Evolutionary conservation across 495 filamentous ascomycete genomes (phyloP).

Genomic region (Daldinia decipiens): DNA sequence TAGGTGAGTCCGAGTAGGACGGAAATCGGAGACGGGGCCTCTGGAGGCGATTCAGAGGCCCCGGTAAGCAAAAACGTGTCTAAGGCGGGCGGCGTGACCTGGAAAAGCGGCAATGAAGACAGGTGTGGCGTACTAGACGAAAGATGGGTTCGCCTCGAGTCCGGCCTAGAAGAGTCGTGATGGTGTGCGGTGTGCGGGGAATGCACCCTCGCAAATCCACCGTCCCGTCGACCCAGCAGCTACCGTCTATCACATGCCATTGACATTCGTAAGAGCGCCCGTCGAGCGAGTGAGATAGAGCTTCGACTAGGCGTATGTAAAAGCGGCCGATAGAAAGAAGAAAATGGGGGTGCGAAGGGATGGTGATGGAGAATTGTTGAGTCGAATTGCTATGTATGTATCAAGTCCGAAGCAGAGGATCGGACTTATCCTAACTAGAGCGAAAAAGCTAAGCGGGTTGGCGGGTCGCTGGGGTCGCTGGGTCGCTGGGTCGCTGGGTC

Average conservation of each 20-base stretch:
- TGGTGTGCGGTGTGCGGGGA: constrained; percentile 63
- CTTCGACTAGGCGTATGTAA: constrained; percentile 19
- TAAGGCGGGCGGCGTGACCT: constrained; percentile 21
- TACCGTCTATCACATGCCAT: constrained; percentile 62
- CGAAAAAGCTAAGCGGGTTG: constrained; percentile 35
- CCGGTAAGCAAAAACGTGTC: constrained; percentile 29
- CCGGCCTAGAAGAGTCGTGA: constrained; percentile 32
- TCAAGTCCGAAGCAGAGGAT: constrained; percentile 39
- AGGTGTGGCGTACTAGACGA: constrained; percentile 12
- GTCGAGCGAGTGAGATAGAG: constrained; percentile 28
- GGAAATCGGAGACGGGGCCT: constrained; percentile 37
- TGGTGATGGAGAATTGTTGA: constrained; percentile 9
- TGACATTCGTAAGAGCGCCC: constrained; percentile 46
- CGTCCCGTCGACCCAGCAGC: constrained; percentile 56
- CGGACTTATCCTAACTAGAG: constrained; percentile 40
- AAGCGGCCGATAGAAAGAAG: constrained; percentile 5
- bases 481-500: constrained; percentile 6
- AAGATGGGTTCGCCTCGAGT: constrained; percentile 24
- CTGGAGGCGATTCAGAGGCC: constrained; percentile 45
- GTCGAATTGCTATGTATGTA: constrained; percentile 16
- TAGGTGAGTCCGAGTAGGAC: constrained; percentile 38
- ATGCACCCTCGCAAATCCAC: constrained; percentile 62
- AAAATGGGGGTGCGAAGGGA: constrained; percentile 11
- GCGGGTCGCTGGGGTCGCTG: neutral
- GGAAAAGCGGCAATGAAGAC: constrained; percentile 31